Evolutionary conservation across 148 eudicot species (phyloP).

Genomic region (Agrostemma githago): DNA sequence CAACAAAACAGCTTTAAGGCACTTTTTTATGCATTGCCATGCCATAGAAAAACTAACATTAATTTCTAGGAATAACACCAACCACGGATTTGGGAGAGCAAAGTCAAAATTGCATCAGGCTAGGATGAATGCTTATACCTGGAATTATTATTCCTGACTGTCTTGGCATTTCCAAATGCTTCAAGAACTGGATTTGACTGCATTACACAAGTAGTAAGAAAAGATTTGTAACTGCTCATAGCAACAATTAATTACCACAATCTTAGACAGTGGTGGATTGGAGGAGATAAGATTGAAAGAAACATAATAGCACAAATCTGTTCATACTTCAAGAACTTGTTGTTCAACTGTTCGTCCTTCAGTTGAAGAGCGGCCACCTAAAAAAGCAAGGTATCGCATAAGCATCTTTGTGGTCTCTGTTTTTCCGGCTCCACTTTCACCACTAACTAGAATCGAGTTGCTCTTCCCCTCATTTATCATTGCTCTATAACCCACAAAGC

Average conservation of each 20-base stretch:
- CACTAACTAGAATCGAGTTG: constrained; percentile 91
- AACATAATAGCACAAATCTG: background rate
- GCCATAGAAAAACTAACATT: constrained; percentile 9
- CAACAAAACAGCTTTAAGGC: background rate
- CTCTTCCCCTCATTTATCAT: constrained; percentile 88
- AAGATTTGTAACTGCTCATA: background rate
- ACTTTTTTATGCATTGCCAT: background rate
- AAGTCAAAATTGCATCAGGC: background rate
- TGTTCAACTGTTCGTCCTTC: constrained; percentile 98
- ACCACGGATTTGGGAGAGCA: background rate
- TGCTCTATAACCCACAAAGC: constrained; percentile 50
- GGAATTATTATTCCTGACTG: constrained; percentile 98
- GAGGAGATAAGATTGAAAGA: background rate
- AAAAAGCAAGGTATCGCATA: constrained; percentile 85
- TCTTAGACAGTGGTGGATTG: no score
- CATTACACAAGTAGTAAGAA: constrained; percentile 28
- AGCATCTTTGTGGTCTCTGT: constrained; percentile 99
- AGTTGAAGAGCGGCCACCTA: constrained; percentile 90
- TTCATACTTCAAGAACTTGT: constrained; percentile 94
- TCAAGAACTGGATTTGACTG: constrained; percentile 99
- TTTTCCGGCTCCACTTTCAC: constrained; percentile 98
- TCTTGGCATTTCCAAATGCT: constrained; percentile 99
- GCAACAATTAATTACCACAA: background rate
- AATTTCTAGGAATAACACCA: background rate
- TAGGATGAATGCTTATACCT: constrained; percentile 49